Percentiles rank a stretch among this genome's conserved stretches.
Evolutionary conservation across 192 early-diverging fungal genomes (phyloP).

Genomic region (Linnemannia zychae): DNA sequence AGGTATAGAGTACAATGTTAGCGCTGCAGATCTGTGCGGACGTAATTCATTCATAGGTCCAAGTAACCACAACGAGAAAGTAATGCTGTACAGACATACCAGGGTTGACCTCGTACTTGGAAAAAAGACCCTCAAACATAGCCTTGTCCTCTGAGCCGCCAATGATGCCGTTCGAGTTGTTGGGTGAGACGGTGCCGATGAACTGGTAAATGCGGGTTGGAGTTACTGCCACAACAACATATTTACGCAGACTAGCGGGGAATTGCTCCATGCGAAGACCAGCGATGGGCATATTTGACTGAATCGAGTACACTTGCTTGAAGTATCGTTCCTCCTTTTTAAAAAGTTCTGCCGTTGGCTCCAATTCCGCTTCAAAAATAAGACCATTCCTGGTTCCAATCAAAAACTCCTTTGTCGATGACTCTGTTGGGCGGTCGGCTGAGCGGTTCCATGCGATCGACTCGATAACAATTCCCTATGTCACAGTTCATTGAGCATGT

Average conservation of each 20-base stretch:
- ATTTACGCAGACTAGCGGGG: conserved; percentile 77
- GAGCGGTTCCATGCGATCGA: conserved; percentile 92
- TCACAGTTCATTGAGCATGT: not conserved
- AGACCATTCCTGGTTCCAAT: conserved; percentile 89
- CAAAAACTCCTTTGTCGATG: conserved; percentile 86
- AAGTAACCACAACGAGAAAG: not conserved
- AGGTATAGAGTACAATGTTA: not conserved
- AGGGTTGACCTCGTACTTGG: conserved; percentile 74
- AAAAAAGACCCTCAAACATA: conserved; percentile 86
- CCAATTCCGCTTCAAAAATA: conserved; percentile 93
- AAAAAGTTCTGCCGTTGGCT: conserved; percentile 88
- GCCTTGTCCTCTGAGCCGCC: conserved; percentile 66
- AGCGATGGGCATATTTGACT: conserved; percentile 78
- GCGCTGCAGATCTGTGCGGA: not conserved
- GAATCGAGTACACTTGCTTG: conserved; percentile 79
- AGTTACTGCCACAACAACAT: conserved; percentile 86
- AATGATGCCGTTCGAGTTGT: conserved; percentile 43
- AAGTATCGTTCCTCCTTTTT: conserved; percentile 86
- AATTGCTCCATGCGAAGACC: conserved; percentile 90
- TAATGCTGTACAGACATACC: conserved; percentile 53
- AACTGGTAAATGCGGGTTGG: conserved; percentile 94
- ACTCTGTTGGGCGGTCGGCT: conserved; percentile 58
- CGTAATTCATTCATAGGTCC: not conserved
- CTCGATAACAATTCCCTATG: conserved; percentile 86
- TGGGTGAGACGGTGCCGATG: conserved; percentile 74